Conservation (phyloP, 2,329 filamentous ascomycete genomes). For the Aureobasidium uvarum region DNA sequence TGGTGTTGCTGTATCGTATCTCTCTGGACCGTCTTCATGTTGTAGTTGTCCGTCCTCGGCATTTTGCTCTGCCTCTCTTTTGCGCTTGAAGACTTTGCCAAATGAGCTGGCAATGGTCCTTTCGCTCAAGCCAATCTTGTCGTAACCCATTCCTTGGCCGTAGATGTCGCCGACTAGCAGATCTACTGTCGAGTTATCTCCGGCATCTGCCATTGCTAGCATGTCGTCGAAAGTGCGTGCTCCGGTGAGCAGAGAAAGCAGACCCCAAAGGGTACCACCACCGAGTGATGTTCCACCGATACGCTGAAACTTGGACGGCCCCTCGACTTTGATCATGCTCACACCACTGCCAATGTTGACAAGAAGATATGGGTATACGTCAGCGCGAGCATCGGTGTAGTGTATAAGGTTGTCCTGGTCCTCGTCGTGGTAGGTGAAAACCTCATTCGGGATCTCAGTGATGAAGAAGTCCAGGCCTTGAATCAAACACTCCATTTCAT, state of each 20-base stretch:
- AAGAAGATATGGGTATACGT: conserved; percentile 93
- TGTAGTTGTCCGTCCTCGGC: conserved; percentile 69
- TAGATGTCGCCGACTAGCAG: conserved; percentile 99
- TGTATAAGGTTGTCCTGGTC: conserved; percentile 70
- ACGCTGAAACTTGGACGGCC: conserved; percentile 79
- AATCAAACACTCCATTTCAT: conserved; percentile 98
- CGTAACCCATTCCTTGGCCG: conserved; percentile 92
- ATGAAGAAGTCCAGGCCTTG: conserved; percentile 97
- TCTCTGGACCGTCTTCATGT: conserved; percentile 46
- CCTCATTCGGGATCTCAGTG: conserved; percentile 92
- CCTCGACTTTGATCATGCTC: conserved; percentile 94
- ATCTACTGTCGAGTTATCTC: conserved; percentile 90
- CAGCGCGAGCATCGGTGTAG: conserved; percentile 71
- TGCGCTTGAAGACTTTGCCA: conserved; percentile 94
- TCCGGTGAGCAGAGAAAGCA: conserved; percentile 88
- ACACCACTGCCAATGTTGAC: conserved; percentile 98
- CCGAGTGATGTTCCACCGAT: conserved; percentile 94
- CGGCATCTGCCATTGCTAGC: conserved; percentile 84
- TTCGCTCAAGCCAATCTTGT: conserved; percentile 93
- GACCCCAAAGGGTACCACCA: conserved; percentile 95
- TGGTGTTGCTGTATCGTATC: conserved; percentile 28
- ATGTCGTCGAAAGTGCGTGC: conserved; percentile 96
- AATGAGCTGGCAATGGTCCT: conserved; percentile 95
- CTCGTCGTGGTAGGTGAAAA: conserved; percentile 91
- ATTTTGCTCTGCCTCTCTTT: conserved; percentile 74